phyloP scores from a whole-genome alignment of 148 eudicot genomes.

The Diospyros lotus region DNA sequence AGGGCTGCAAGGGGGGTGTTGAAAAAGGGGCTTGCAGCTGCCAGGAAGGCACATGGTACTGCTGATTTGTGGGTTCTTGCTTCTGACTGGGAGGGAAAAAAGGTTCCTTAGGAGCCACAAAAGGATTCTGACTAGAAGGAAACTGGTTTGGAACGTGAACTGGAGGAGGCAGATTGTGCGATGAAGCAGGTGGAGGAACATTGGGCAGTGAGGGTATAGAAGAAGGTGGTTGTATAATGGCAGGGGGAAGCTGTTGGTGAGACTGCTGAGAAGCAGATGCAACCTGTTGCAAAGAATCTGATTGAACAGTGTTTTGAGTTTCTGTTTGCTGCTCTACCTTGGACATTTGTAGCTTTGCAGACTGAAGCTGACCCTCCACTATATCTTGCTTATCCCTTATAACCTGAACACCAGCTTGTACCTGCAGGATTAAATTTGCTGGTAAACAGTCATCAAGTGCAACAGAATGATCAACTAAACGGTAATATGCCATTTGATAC shows the following conservation, averaged over 20 bases:
- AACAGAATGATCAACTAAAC: background rate
- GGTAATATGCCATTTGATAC: background rate
- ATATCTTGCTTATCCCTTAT: conserved; percentile 81
- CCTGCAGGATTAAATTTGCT: conserved; percentile 31
- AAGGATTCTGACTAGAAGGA: conserved; percentile 36
- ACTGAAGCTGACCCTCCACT: conserved; percentile 63
- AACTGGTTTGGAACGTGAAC: conserved; percentile 44
- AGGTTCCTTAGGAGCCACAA: conserved; percentile 50
- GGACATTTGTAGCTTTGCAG: conserved; percentile 52
- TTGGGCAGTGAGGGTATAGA: conserved; percentile 26
- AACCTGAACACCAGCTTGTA: conserved; percentile 58
- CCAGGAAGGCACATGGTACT: conserved; percentile 55
- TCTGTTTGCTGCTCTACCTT: conserved; percentile 45
- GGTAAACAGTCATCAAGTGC: background rate
- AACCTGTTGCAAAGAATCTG: conserved; percentile 35
- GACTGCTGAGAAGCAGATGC: conserved; percentile 42
- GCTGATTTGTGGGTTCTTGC: conserved; percentile 45
- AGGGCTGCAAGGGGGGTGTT: conserved; percentile 18
- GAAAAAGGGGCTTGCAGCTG: conserved; percentile 38
- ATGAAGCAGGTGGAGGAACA: conserved; percentile 42
- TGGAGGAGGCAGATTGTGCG: conserved; percentile 34
- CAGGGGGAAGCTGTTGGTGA: conserved; percentile 45
- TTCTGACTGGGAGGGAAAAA: conserved; percentile 44
- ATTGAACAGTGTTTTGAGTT: conserved; percentile 21
- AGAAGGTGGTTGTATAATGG: conserved; percentile 30